A percentile compares a stretch with the other conserved stretches of the same genome.
Evolutionary conservation across 768 basidiomycete genomes (phyloP).

Genomic region (Arthromyces matolae): DNA sequence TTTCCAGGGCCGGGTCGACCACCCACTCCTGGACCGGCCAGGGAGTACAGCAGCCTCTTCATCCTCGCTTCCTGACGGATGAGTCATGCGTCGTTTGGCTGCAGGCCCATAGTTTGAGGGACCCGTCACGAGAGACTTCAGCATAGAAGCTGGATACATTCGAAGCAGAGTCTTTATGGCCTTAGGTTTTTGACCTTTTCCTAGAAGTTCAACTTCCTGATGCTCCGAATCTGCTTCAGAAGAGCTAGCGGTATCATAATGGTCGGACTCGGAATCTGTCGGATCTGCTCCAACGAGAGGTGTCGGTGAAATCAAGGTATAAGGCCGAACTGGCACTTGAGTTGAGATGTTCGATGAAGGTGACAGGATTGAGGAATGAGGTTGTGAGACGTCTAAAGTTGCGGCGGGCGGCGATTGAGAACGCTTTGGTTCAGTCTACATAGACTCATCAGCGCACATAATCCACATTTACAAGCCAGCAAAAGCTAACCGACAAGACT

Average conservation of each 20-base stretch:
- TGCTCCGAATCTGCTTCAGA: too few relatives aligned
- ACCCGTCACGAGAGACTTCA: slow-evolving; percentile 29
- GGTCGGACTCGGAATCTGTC: too few relatives aligned
- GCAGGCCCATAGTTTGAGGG: slow-evolving; percentile 14
- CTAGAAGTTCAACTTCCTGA: not conserved
- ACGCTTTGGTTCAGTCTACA: too few relatives aligned
- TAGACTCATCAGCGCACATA: too few relatives aligned
- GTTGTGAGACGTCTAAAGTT: too few relatives aligned
- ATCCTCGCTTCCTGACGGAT: slow-evolving; percentile 25
- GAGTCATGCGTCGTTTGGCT: slow-evolving; percentile 8
- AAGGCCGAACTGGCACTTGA: not conserved
- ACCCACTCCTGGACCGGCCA: slow-evolving; percentile 46
- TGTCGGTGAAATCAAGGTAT: not conserved
- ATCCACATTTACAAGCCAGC: too few relatives aligned
- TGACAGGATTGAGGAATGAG: too few relatives aligned
- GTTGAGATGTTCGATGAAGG: not conserved
- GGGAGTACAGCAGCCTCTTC: slow-evolving; percentile 41
- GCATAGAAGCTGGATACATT: slow-evolving; percentile 56
- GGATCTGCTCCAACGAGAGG: too few relatives aligned
- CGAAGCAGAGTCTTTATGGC: slow-evolving; percentile 35
- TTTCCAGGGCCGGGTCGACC: slow-evolving; percentile 27
- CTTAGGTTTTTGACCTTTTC: slow-evolving; percentile 20
- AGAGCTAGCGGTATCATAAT: too few relatives aligned
- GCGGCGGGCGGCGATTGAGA: too few relatives aligned
- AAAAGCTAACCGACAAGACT: not conserved